Evolutionary conservation across 2,329 filamentous ascomycete genomes (phyloP).

Genomic region (Venturiaceae sp.): DNA sequence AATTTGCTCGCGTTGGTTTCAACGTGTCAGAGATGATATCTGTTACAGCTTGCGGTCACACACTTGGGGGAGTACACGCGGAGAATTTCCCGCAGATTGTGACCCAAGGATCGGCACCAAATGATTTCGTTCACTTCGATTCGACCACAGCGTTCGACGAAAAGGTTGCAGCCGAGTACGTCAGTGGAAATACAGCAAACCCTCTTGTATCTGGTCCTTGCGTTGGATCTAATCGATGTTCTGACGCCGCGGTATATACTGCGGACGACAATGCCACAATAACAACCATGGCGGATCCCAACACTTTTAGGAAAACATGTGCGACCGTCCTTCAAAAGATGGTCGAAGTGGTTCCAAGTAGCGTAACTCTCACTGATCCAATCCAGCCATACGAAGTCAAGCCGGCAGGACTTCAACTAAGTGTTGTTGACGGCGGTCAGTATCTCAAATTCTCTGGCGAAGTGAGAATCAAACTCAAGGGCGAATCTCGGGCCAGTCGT

Average conservation of each 20-base stretch:
- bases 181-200: slow-evolving; percentile 43
- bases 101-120: slow-evolving; percentile 29
- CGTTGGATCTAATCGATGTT: slow-evolving; percentile 34
- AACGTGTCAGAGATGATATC: slow-evolving; percentile 48
- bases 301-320: slow-evolving; percentile 39
- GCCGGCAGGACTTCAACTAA: slow-evolving; percentile 47
- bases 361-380: slow-evolving; percentile 40
- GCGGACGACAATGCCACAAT: slow-evolving; percentile 49
- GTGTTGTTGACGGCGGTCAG: slow-evolving; percentile 38
- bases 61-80: slow-evolving; percentile 49
- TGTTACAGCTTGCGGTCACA: slow-evolving; percentile 51
- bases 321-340: slow-evolving; percentile 45
- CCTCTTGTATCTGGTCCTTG: slow-evolving; percentile 46
- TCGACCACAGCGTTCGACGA: slow-evolving; percentile 44
- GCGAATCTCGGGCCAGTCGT: slow-evolving; percentile 15
- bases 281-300: slow-evolving; percentile 32
- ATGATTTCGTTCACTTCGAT: slow-evolving; percentile 40
- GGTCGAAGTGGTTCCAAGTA: slow-evolving; percentile 49
- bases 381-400: slow-evolving; percentile 50
- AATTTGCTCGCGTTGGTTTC: slow-evolving; percentile 51
- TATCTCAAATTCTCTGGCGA: slow-evolving; percentile 43
- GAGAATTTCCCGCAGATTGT: slow-evolving; percentile 45
- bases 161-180: slow-evolving; percentile 47
- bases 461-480: slow-evolving; percentile 48
- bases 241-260: slow-evolving; percentile 48